Conservation (phyloP, 2,329 filamentous ascomycete species). For the Neonectria faginata region DNA sequence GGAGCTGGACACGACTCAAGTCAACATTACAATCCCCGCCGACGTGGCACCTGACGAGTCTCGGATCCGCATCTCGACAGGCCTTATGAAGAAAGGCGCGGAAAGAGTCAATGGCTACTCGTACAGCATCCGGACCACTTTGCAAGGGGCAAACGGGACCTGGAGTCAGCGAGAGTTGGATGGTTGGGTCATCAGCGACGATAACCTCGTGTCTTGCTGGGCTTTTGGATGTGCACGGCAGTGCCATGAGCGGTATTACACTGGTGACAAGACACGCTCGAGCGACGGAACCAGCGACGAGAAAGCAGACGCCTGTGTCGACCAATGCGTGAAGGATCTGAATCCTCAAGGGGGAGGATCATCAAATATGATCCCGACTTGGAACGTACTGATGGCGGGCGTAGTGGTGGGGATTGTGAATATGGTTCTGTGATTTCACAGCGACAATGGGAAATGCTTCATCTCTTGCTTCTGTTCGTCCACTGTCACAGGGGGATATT, state of each 20-base stretch:
- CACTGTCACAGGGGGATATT: no score
- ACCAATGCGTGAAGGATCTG: slow-evolving; percentile 34
- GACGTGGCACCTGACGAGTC: slow-evolving; percentile 38
- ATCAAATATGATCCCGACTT: no score
- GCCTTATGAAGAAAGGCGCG: slow-evolving; percentile 29
- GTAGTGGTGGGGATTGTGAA: no score
- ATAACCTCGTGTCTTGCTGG: slow-evolving; percentile 35
- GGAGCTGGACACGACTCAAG: slow-evolving; percentile 30
- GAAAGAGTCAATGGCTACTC: slow-evolving; percentile 34
- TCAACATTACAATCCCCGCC: slow-evolving; percentile 42
- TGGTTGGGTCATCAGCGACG: slow-evolving; percentile 31
- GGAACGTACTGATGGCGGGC: no score
- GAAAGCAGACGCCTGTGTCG: slow-evolving; percentile 31
- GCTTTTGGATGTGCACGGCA: slow-evolving; percentile 37
- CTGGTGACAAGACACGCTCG: slow-evolving; percentile 26
- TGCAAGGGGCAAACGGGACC: slow-evolving; percentile 39
- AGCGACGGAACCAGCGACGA: slow-evolving; percentile 29
- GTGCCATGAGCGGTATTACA: slow-evolving; percentile 37
- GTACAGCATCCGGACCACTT: slow-evolving; percentile 28
- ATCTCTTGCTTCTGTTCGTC: no score
- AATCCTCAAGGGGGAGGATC: slow-evolving; percentile 24
- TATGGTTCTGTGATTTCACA: no score
- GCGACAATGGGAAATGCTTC: no score
- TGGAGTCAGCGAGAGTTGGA: slow-evolving; percentile 42
- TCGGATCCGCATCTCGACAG: slow-evolving; percentile 31